A percentile compares a stretch with the other conserved stretches of the same genome.
Conservation (phyloP, 2,329 filamentous ascomycete species). For the Cadophora malorum region DNA sequence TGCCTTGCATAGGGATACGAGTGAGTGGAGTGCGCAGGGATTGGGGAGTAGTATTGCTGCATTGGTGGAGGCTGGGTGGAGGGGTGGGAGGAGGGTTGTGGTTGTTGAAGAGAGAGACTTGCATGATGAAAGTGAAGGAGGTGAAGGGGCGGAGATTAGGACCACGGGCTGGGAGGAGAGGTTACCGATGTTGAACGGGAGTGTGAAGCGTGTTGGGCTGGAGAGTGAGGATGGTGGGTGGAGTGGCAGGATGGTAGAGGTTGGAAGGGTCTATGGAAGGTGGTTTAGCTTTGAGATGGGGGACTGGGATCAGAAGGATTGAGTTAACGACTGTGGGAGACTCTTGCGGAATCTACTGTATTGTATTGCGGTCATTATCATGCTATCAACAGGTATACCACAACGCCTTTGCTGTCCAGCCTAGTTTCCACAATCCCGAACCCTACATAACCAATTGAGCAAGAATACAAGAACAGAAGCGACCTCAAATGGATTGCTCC, state of each 20-base stretch:
- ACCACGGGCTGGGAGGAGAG: conserved; percentile 52
- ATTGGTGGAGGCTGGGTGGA: conserved; percentile 65
- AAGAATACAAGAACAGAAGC: conserved; percentile 26
- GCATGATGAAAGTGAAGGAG: conserved; percentile 46
- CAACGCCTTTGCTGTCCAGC: conserved; percentile 37
- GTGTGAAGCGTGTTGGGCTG: conserved; percentile 51
- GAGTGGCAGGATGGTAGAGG: conserved; percentile 63
- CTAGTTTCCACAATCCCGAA: conserved; percentile 17
- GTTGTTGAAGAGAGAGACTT: conserved; percentile 52
- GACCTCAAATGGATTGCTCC: conserved; percentile 77
- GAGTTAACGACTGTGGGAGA: background rate
- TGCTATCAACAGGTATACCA: conserved; percentile 44
- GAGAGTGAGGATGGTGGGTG: conserved; percentile 58
- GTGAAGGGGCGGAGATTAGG: conserved; percentile 18
- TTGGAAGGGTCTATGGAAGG: conserved; percentile 62
- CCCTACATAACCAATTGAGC: conserved; percentile 26
- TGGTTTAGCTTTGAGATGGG: conserved; percentile 67
- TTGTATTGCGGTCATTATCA: conserved; percentile 40
- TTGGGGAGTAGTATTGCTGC: conserved; percentile 66
- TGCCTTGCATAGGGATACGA: conserved; percentile 68
- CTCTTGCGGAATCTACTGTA: background rate
- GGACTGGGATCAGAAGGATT: conserved; percentile 44
- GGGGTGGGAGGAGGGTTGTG: conserved; percentile 52
- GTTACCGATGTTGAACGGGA: conserved; percentile 68
- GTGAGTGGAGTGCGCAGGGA: conserved; percentile 79